Evolutionary conservation across 2,329 filamentous ascomycete genomes (phyloP).

Genomic region (Xylariaceae sp.): DNA sequence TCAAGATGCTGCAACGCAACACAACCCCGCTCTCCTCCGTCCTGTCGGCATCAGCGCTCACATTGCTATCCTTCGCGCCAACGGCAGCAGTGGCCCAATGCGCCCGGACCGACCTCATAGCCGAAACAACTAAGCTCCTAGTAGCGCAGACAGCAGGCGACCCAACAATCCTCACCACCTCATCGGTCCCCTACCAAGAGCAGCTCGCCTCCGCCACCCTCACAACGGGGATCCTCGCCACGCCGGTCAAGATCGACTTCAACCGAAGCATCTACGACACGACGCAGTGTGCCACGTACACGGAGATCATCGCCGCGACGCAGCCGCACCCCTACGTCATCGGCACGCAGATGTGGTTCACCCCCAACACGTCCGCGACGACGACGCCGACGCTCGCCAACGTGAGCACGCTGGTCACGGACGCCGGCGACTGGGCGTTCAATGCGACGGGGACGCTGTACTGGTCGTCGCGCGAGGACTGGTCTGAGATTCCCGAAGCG

Average conservation of each 20-base stretch:
- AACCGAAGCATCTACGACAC: conserved; percentile 36
- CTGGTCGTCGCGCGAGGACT: conserved; percentile 34
- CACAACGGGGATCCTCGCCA: conserved; percentile 29
- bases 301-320: conserved; percentile 34
- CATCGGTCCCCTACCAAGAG: conserved; percentile 29
- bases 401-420: conserved; percentile 33
- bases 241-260: conserved; percentile 32
- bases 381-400: no score
- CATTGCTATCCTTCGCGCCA: conserved; percentile 19
- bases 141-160: conserved; percentile 25
- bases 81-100: conserved; percentile 21
- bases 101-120: conserved; percentile 24
- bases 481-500: conserved; percentile 31
- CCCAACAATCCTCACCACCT: conserved; percentile 16
- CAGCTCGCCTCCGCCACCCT: conserved; percentile 32
- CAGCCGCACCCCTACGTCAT: conserved; percentile 35
- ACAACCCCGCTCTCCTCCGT: no score
- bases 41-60: conserved; percentile 15
- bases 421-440: conserved; percentile 37
- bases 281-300: conserved; percentile 35
- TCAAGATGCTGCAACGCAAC: no score
- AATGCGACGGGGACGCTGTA: conserved; percentile 34
- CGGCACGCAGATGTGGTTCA: conserved; percentile 34
- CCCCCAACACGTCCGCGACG: conserved; percentile 20
- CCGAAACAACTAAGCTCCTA: conserved; percentile 24